These are phyloP conservation scores for Thelonectria olida DNA, from an alignment of 2,329 filamentous ascomycete genomes.

Conservation along the genomic window DNA sequence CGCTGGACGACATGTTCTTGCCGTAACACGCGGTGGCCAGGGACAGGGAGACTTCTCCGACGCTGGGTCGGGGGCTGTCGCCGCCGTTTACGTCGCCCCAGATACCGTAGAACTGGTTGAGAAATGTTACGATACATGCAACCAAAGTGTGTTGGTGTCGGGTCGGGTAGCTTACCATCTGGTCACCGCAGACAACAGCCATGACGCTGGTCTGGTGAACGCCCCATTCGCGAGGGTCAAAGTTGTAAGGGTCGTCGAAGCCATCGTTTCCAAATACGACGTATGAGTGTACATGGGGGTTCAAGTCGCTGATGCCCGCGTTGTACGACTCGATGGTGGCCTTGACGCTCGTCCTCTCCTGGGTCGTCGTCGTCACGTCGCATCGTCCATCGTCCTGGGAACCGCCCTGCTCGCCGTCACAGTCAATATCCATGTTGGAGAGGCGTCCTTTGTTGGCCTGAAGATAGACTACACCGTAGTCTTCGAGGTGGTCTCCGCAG, in stretches of 20 bases:
- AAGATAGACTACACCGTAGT: slow-evolving; percentile 54
- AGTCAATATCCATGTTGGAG: slow-evolving; percentile 68
- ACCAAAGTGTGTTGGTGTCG: neutral
- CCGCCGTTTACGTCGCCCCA: slow-evolving; percentile 68
- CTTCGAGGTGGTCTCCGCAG: slow-evolving; percentile 52
- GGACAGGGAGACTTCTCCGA: slow-evolving; percentile 63
- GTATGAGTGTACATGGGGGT: slow-evolving; percentile 61
- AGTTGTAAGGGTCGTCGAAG: slow-evolving; percentile 45
- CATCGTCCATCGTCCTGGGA: slow-evolving; percentile 49
- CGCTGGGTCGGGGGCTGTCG: slow-evolving; percentile 49
- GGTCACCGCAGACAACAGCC: slow-evolving; percentile 61
- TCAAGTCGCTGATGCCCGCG: slow-evolving; percentile 53
- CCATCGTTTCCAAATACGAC: slow-evolving; percentile 64
- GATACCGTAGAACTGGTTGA: slow-evolving; percentile 58
- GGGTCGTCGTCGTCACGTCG: slow-evolving; percentile 8
- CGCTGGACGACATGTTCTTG: slow-evolving; percentile 54
- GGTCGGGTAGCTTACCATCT: slow-evolving; percentile 48
- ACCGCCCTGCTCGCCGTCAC: slow-evolving; percentile 58
- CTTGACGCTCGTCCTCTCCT: slow-evolving; percentile 53
- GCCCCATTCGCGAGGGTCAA: slow-evolving; percentile 51
- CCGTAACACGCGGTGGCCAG: slow-evolving; percentile 64
- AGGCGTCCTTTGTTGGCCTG: slow-evolving; percentile 52
- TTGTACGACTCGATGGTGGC: slow-evolving; percentile 47
- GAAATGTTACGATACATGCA: neutral
- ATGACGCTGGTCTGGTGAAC: slow-evolving; percentile 62